Conservation (phyloP, 2,329 filamentous ascomycete species). For the Colletotrichum sp. region DNA sequence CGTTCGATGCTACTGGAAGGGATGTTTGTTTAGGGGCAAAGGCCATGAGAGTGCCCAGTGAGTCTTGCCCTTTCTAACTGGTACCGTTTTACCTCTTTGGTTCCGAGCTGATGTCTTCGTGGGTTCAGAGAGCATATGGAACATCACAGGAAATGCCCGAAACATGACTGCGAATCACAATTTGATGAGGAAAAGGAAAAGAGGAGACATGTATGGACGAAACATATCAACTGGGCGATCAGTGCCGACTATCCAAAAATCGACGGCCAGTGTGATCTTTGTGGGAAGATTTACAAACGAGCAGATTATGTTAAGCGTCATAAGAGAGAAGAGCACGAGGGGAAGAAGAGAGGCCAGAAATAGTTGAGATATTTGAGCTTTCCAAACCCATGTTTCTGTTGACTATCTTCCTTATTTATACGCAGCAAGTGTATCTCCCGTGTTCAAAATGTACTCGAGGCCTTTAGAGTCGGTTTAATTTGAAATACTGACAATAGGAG, state of each 20-base stretch:
- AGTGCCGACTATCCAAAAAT: not conserved
- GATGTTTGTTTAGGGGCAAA: accelerated
- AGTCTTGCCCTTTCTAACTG: accelerated
- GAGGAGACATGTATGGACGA: not conserved
- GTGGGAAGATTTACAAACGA: not conserved
- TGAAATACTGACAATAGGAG: not conserved
- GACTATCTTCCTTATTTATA: accelerated
- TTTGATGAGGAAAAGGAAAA: not conserved
- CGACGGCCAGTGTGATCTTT: not conserved
- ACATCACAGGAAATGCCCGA: not conserved
- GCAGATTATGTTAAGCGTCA: not conserved
- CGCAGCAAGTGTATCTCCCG: slow-evolving; percentile 31
- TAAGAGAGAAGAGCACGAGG: not conserved
- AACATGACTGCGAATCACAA: not conserved
- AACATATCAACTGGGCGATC: not conserved
- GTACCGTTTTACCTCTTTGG: accelerated
- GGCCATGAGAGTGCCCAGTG: accelerated
- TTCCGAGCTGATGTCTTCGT: accelerated
- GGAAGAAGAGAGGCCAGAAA: not conserved
- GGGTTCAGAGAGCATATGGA: not conserved
- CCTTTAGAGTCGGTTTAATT: accelerated
- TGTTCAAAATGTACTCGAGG: not conserved
- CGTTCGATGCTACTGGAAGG: not conserved
- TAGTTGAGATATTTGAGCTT: accelerated
- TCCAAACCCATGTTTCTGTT: not conserved